Conservation (phyloP, 768 basidiomycete species). For the Dentipellis fragilis region DNA sequence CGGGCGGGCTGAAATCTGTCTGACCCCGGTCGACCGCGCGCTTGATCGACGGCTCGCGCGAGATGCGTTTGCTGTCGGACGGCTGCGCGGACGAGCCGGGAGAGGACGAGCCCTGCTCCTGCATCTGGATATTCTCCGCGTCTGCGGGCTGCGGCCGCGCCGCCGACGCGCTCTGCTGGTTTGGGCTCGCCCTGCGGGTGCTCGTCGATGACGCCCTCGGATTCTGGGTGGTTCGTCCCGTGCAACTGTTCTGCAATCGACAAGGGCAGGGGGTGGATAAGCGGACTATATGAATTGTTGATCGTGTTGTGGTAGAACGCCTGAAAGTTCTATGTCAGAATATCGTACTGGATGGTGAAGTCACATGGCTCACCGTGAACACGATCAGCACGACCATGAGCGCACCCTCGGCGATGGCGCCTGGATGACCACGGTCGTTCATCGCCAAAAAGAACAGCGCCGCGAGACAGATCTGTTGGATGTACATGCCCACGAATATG, state of each 20-base stretch:
- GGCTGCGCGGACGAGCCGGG: neutral
- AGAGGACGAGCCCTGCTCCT: neutral
- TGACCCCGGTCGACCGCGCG: conserved; percentile 2
- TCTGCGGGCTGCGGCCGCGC: neutral
- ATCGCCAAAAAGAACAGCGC: conserved; percentile 86
- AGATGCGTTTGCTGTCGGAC: neutral
- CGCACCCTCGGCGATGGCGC: conserved; percentile 63
- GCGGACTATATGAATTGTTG: conserved; percentile 71
- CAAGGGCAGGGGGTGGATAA: conserved; percentile 66
- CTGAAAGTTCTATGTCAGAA: conserved; percentile 23
- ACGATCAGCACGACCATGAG: conserved; percentile 81
- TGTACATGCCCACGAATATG: conserved; percentile 87
- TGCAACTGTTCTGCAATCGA: conserved; percentile 66
- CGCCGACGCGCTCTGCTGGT: neutral
- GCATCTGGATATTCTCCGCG: neutral
- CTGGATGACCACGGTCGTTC: conserved; percentile 39
- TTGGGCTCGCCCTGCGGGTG: neutral
- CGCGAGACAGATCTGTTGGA: conserved; percentile 77
- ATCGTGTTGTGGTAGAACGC: conserved; percentile 65
- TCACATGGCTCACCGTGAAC: conserved; percentile 53
- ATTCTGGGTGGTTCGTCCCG: conserved; percentile 5
- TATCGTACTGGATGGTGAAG: neutral
- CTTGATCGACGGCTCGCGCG: neutral
- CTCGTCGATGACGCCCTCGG: neutral
- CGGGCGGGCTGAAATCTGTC: conserved; percentile 6